Percentiles rank a stretch among this genome's conserved stretches.
Conservation (phyloP, 441 rosid species). For the Populus hybrid region DNA sequence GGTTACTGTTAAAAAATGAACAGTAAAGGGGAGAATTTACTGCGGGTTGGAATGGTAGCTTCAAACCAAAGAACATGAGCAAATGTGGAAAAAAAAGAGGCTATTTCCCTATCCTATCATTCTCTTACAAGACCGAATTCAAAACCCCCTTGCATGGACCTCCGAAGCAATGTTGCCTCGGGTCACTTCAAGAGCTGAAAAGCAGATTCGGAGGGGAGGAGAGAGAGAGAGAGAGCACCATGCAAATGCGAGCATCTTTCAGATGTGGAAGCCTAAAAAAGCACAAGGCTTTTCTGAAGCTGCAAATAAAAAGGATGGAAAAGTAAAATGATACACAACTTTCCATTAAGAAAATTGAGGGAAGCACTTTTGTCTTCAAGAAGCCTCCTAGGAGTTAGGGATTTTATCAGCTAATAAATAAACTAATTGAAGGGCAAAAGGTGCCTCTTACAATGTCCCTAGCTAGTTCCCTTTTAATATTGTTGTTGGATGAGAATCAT, state of each 20-base stretch:
- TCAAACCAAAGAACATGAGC: constrained; percentile 22
- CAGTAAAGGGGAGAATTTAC: too few relatives aligned
- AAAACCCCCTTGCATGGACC: constrained; percentile 21
- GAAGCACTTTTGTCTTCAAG: constrained; percentile 47
- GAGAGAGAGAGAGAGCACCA: constrained; percentile 1
- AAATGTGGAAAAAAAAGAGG: constrained; percentile 23
- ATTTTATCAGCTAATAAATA: constrained; percentile 9
- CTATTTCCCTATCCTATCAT: constrained; percentile 20
- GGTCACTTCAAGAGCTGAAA: constrained; percentile 44
- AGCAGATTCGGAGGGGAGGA: constrained; percentile 37
- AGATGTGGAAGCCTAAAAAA: constrained; percentile 40
- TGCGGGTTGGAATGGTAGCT: not conserved
- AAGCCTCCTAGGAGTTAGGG: constrained; percentile 49
- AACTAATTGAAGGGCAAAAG: constrained; percentile 16
- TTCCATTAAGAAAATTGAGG: constrained; percentile 36
- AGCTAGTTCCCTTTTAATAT: too few relatives aligned
- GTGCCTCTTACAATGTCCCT: too few relatives aligned
- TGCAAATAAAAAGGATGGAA: constrained; percentile 10
- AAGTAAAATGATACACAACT: constrained; percentile 47
- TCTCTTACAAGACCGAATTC: constrained; percentile 16
- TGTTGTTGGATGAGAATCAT: too few relatives aligned
- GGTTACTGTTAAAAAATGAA: too few relatives aligned
- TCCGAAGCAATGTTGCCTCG: constrained; percentile 31
- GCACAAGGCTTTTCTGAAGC: constrained; percentile 28
- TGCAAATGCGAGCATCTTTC: constrained; percentile 34